Evolutionary conservation across 1,284 basidiomycete species (phyloP).

Genomic region (Pyrrhoderma lamaoense): DNA sequence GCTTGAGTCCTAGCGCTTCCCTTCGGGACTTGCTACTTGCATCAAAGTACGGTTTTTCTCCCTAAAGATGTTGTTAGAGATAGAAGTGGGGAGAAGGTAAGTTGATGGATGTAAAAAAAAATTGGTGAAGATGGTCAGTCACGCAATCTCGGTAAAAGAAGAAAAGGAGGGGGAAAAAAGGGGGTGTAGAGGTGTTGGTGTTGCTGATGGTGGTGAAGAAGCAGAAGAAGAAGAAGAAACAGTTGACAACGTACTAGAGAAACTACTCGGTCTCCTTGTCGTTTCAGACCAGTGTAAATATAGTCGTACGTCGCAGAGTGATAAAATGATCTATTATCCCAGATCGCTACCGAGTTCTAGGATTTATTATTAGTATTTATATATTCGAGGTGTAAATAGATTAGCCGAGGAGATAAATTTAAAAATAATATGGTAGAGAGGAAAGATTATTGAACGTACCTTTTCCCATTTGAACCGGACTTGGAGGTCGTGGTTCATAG

Average conservation of each 20-base stretch:
- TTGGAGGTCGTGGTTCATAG: constrained; percentile 61
- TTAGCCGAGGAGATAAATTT: too few relatives aligned
- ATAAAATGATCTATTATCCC: constrained; percentile 47
- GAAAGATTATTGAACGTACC: constrained; percentile 1
- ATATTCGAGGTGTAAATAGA: too few relatives aligned
- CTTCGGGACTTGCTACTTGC: constrained; percentile 40
- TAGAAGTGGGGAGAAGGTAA: too few relatives aligned
- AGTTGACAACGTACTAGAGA: constrained; percentile 36
- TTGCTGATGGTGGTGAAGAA: background rate
- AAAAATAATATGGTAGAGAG: background rate
- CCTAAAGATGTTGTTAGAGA: too few relatives aligned
- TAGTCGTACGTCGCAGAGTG: constrained; percentile 56
- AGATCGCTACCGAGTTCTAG: constrained; percentile 47
- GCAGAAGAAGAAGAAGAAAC: background rate
- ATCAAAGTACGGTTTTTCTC: constrained; percentile 58
- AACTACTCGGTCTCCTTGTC: constrained; percentile 53
- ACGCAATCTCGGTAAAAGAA: too few relatives aligned
- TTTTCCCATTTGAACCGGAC: constrained; percentile 40
- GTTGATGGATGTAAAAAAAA: too few relatives aligned
- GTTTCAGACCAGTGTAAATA: constrained; percentile 23
- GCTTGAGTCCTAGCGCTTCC: constrained; percentile 30
- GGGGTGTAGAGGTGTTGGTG: background rate
- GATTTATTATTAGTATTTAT: too few relatives aligned
- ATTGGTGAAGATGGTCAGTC: too few relatives aligned
- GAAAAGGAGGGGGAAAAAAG: too few relatives aligned